These are phyloP conservation scores for Nitzschia sp. DNA, from an alignment of 108 stramenopile genomes.

Conservation along the genomic window DNA sequence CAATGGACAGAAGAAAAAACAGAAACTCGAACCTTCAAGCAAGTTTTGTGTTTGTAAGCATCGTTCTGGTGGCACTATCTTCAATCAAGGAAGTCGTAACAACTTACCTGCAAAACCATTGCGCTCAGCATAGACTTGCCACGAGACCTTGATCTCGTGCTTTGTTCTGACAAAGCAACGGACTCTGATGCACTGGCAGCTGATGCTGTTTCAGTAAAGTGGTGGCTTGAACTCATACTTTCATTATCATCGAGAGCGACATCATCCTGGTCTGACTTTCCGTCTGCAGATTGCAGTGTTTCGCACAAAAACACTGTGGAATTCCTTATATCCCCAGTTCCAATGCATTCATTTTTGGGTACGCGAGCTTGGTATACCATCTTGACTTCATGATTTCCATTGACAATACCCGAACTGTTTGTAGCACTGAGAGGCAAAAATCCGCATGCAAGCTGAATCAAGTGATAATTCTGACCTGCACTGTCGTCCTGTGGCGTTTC, in stretches of 20 bases:
- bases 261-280: slow-evolving; percentile 8
- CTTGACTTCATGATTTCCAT: slow-evolving; percentile 73
- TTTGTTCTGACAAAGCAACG: slow-evolving; percentile 17
- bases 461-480: slow-evolving; percentile 24
- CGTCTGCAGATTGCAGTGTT: slow-evolving; percentile 2
- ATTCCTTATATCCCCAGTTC: slow-evolving; percentile 10
- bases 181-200: slow-evolving; percentile 32
- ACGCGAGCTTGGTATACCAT: slow-evolving; percentile 43
- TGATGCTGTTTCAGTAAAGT: slow-evolving; percentile 23
- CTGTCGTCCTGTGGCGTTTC: slow-evolving; percentile 16
- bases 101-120: slow-evolving; percentile 28
- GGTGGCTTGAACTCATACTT: slow-evolving; percentile 25
- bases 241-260: slow-evolving; percentile 18
- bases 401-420: slow-evolving; percentile 54
- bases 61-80: not conserved
- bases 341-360: slow-evolving; percentile 15
- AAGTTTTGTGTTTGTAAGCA: not conserved
- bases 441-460: slow-evolving; percentile 70
- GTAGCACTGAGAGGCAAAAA: slow-evolving; percentile 54
- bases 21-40: slow-evolving; percentile 52
- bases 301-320: slow-evolving; percentile 32
- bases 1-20: slow-evolving; percentile 81
- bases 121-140: slow-evolving; percentile 6
- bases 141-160: not conserved
- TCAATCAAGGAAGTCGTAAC: not conserved